Percentiles rank a stretch among this genome's conserved stretches.
Evolutionary conservation across 192 early-diverging fungal genomes (phyloP).

Genomic region (Cladochytrium replicatum): DNA sequence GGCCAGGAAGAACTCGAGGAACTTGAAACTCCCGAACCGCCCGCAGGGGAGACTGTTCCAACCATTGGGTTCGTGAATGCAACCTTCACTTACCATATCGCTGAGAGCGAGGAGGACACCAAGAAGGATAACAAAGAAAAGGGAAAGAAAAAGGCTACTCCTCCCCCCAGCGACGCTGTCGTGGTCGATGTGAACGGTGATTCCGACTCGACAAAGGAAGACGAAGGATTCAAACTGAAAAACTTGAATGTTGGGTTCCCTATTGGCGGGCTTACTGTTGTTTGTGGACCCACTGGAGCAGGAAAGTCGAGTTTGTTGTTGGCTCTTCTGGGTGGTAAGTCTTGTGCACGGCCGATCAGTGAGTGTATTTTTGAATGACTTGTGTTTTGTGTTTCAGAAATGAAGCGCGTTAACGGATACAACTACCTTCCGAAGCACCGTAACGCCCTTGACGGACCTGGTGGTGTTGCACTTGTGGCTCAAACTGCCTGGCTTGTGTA

Average conservation of each 20-base stretch:
- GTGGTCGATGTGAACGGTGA: too few species aligned
- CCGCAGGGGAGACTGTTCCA: too few species aligned
- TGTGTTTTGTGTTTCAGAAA: too few species aligned
- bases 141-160: neutral
- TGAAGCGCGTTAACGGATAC: too few species aligned
- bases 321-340: conserved; percentile 79
- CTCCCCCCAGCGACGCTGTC: too few species aligned
- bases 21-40: conserved; percentile 1
- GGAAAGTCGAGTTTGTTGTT: conserved; percentile 75
- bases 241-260: too few species aligned
- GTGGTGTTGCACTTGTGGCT: conserved; percentile 67
- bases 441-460: too few species aligned
- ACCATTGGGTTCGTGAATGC: conserved; percentile 16
- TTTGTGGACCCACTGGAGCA: conserved; percentile 80
- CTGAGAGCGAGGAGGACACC: neutral
- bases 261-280: conserved; percentile 44
- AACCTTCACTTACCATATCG: conserved; percentile 14
- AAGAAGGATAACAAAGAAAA: conserved; percentile 1
- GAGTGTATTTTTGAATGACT: too few species aligned
- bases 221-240: too few species aligned
- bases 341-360: too few species aligned
- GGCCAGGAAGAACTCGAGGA: conserved; percentile 57
- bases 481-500: conserved; percentile 56
- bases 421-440: too few species aligned
- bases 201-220: too few species aligned